Base-by-base conservation (phyloP, 768 basidiomycete species). In the Xerocomus spinulosus region DNA sequence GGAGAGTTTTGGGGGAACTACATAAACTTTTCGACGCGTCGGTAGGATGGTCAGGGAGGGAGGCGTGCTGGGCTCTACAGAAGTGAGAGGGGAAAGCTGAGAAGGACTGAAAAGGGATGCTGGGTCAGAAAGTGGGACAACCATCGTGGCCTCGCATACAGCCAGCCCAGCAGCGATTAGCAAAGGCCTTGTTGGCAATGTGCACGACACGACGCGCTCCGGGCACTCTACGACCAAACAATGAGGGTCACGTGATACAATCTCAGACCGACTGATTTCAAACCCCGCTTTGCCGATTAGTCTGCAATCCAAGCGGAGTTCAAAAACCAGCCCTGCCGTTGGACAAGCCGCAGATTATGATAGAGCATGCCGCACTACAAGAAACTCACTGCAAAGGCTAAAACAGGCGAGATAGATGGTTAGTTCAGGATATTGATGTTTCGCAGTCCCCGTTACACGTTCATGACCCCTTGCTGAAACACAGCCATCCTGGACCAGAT, bases 371-470 rank as follows among this genome's bases (percentile, higher is more conserved):
- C 85, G 29, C 79, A 81, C 26, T 71, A 40, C 39, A 40, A 80
- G 45, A 72, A 70, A 50, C 59, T 63, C 12, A 79, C 73, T 39
- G 76, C 78, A 30, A 80, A 74, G 55, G 71, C 80, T 35, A 80
- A 76, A 61, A 75, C 79, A 38, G 91, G 88, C 7, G 90, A 92
- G 61, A 89, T 95, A 55, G 92, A 94, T 63, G 87, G 88, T 85
- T 65, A 57, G 82, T 69, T n/a, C 46, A 34, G 33, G 21, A 17
- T 24, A 26, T 20, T n/a, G 12, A 37, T 51, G 32, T 24, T n/a
- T 15, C 39, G 8, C 24, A 9, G 12, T 29, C 18, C 21, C 14
- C 3, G 5, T 20, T 30, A 25, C n/a, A 32, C 26, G 17, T 18
- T 17, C 24, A 21, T 13, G 30, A 32, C 46, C 53, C 13, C 35